Evolutionary conservation across 2,329 filamentous ascomycete species (phyloP).

Genomic region (Podosphaera xanthii): DNA sequence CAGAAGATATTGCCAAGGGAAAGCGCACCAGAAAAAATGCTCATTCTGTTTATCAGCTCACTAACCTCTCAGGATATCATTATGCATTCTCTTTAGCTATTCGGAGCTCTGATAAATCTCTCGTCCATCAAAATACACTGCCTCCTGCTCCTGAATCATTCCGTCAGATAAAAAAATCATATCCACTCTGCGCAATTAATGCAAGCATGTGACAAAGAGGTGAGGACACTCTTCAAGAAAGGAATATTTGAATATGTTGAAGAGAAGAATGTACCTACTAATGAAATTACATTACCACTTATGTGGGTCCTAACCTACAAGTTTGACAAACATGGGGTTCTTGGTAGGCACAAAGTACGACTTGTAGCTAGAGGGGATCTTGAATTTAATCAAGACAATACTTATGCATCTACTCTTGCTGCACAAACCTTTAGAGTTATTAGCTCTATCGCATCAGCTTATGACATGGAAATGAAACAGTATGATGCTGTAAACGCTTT

Average conservation of each 20-base stretch:
- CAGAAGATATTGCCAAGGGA: background rate
- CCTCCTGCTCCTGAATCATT: background rate
- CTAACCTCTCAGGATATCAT: background rate
- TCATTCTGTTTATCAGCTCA: background rate
- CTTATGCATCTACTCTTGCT: too few species aligned
- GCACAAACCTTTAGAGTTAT: too few species aligned
- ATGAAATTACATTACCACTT: background rate
- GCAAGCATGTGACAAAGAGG: background rate
- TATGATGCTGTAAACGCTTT: background rate
- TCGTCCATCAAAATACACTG: background rate
- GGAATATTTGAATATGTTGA: too few species aligned
- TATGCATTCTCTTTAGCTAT: background rate
- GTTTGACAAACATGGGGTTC: conserved; percentile 6
- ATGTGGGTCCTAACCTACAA: conserved; percentile 6
- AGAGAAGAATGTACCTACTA: background rate
- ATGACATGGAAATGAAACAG: background rate
- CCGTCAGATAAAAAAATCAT: background rate
- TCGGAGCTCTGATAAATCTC: background rate
- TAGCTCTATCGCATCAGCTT: background rate
- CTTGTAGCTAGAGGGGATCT: conserved; percentile 6
- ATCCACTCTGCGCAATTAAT: background rate
- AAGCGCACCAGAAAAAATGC: background rate
- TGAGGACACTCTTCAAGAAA: too few species aligned
- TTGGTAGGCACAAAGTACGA: conserved; percentile 9
- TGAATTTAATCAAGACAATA: too few species aligned